phyloP scores from a whole-genome alignment of 495 filamentous ascomycete genomes.

The Entonaema liquescens region DNA sequence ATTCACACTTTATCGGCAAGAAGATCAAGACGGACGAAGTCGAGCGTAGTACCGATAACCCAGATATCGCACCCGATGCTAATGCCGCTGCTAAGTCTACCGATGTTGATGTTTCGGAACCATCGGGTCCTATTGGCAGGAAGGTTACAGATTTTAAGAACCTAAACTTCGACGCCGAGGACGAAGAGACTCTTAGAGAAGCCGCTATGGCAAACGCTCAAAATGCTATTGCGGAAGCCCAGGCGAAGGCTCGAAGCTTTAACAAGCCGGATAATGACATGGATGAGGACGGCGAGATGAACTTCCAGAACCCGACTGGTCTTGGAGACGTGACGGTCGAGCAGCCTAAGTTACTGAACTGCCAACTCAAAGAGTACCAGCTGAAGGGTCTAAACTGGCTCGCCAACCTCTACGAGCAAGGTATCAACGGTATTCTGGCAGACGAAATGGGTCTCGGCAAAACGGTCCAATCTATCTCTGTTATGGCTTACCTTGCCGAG shows the following conservation, averaged over 20 bases:
- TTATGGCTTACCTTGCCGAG: conserved; percentile 98
- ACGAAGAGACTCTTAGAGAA: conserved; percentile 80
- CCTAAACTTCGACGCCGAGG: conserved; percentile 94
- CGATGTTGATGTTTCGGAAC: conserved; percentile 65
- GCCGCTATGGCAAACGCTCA: conserved; percentile 97
- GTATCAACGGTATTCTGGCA: conserved; percentile 98
- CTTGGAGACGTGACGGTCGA: conserved; percentile 92
- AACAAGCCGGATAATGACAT: conserved; percentile 72
- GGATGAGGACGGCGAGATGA: conserved; percentile 93
- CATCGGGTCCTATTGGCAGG: conserved; percentile 61
- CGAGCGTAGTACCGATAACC: conserved; percentile 84
- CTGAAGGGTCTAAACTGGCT: conserved; percentile 99
- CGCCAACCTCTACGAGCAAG: conserved; percentile 98
- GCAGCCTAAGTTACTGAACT: conserved; percentile 92
- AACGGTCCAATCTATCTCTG: conserved; percentile 97
- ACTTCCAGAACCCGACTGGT: conserved; percentile 98
- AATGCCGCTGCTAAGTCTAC: conserved; percentile 56
- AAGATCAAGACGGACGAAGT: conserved; percentile 98
- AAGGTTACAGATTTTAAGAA: conserved; percentile 94
- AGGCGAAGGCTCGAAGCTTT: conserved; percentile 91
- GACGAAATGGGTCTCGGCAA: conserved; percentile 99
- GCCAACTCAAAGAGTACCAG: conserved; percentile 97
- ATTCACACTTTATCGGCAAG: conserved; percentile 99
- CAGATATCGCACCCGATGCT: conserved; percentile 63
- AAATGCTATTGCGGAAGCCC: conserved; percentile 92